These are phyloP conservation scores for Talaromyces trachyspermus DNA, from an alignment of 495 filamentous ascomycete genomes.

Conservation along the genomic window DNA sequence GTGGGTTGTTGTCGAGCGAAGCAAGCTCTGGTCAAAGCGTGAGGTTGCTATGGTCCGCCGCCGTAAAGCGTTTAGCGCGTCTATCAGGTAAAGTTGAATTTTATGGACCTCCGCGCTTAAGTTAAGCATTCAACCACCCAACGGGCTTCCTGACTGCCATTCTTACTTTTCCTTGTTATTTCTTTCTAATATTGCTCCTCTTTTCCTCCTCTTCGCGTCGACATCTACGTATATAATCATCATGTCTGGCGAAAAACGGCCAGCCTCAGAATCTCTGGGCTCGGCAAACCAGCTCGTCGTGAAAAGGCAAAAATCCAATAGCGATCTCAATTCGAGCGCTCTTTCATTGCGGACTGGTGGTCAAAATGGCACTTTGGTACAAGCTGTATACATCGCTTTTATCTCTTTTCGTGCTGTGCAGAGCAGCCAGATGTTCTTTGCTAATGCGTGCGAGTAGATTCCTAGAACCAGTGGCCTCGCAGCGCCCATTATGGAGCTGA, in stretches of 20 bases:
- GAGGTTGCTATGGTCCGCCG: conserved; percentile 3
- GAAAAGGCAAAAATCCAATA: conserved; percentile 74
- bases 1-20: not conserved
- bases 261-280: conserved; percentile 70
- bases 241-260: conserved; percentile 89
- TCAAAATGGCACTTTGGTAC: conserved; percentile 68
- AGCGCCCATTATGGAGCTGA: conserved; percentile 91
- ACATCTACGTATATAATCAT: conserved; percentile 9
- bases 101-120: conserved; percentile 6
- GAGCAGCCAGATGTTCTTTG: too few species aligned
- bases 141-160: not conserved
- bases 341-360: conserved; percentile 59
- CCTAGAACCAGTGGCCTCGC: conserved; percentile 80
- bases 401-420: too few species aligned
- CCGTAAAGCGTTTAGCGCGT: conserved; percentile 10
- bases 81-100: conserved; percentile 5
- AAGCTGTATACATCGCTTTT: conserved; percentile 58
- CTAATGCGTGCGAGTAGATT: conserved; percentile 41
- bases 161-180: not conserved
- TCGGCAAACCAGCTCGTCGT: conserved; percentile 71
- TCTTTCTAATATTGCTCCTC: not conserved
- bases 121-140: not conserved
- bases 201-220: not conserved
- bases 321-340: conserved; percentile 55
- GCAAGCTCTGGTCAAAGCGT: not conserved